Evolutionary conservation across 2,329 filamentous ascomycete genomes (phyloP).

Genomic region (Cryphonectria nitschkei): DNA sequence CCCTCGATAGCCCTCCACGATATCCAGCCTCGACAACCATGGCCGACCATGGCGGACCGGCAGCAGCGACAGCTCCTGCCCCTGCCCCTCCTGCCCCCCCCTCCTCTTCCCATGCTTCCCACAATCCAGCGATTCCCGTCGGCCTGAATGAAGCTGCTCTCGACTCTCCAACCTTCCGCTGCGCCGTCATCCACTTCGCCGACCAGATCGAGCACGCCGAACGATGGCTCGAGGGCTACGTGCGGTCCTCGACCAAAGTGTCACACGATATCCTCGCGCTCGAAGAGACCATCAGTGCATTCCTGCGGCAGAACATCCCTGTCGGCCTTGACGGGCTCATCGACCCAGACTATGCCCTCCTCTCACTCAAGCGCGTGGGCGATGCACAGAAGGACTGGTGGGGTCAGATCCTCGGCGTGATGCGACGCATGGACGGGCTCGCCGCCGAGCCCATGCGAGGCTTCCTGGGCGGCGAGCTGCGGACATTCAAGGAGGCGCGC

Average conservation of each 20-base stretch:
- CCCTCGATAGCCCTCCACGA: constrained; percentile 17
- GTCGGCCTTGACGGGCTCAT: constrained; percentile 81
- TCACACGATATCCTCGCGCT: constrained; percentile 69
- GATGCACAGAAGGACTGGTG: constrained; percentile 90
- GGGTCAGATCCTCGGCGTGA: constrained; percentile 71
- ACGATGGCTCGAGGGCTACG: constrained; percentile 78
- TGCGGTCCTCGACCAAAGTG: constrained; percentile 57
- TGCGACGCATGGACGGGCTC: constrained; percentile 76
- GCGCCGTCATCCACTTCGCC: constrained; percentile 80
- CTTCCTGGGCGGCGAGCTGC: constrained; percentile 80
- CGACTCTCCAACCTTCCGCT: constrained; percentile 94
- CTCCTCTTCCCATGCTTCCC: constrained; percentile 11
- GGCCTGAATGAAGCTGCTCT: constrained; percentile 92
- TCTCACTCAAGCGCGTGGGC: constrained; percentile 82
- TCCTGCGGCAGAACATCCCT: constrained; percentile 72
- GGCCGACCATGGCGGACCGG: constrained; percentile 23
- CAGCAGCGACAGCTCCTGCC: constrained; percentile 14
- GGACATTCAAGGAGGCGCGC: constrained; percentile 83
- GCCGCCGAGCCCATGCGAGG: constrained; percentile 80
- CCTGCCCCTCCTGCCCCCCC: constrained; percentile 17
- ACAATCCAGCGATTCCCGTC: constrained; percentile 65
- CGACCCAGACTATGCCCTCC: constrained; percentile 92
- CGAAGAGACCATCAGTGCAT: constrained; percentile 78
- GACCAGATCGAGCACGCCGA: constrained; percentile 93
- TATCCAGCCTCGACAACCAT: constrained; percentile 10